A percentile compares a stretch with the other conserved stretches of the same genome.
Conservation (phyloP, 176 grass and related monocot genomes). For the Lolium multiflorum region DNA sequence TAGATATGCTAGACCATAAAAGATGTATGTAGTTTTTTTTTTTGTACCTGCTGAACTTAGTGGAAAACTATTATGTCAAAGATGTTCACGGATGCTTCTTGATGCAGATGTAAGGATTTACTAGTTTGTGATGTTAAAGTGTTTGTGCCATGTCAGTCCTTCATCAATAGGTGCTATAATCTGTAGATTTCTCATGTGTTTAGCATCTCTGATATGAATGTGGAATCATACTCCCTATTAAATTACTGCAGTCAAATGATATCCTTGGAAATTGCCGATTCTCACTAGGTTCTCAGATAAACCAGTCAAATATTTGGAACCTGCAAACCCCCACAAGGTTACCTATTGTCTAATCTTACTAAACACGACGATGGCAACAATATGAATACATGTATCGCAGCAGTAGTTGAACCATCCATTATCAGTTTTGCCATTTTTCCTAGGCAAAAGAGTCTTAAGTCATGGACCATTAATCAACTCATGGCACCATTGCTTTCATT, state of each 20-base stretch:
- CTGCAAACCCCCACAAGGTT: too few species aligned
- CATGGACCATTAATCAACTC: too few species aligned
- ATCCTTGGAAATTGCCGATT: not conserved
- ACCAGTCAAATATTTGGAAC: too few species aligned
- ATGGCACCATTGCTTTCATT: too few species aligned
- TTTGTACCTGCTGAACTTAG: conserved; percentile 46
- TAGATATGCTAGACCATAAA: conserved; percentile 7
- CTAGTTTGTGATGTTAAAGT: not conserved
- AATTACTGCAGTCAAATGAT: not conserved
- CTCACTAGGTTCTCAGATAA: too few species aligned
- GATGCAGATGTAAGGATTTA: not conserved
- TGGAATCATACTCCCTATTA: not conserved
- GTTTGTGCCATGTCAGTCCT: not conserved
- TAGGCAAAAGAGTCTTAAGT: too few species aligned
- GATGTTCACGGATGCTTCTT: not conserved
- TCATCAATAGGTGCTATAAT: not conserved
- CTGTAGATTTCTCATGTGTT: not conserved
- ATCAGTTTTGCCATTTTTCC: too few species aligned
- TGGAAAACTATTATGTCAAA: not conserved
- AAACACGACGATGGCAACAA: too few species aligned
- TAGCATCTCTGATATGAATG: not conserved
- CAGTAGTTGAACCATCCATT: too few species aligned
- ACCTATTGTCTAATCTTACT: too few species aligned
- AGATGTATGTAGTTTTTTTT: conserved; percentile 6
- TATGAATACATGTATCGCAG: too few species aligned